These are phyloP conservation scores for Gastrolobium villosum DNA, from an alignment of 306 rosid species.

Conservation along the genomic window DNA sequence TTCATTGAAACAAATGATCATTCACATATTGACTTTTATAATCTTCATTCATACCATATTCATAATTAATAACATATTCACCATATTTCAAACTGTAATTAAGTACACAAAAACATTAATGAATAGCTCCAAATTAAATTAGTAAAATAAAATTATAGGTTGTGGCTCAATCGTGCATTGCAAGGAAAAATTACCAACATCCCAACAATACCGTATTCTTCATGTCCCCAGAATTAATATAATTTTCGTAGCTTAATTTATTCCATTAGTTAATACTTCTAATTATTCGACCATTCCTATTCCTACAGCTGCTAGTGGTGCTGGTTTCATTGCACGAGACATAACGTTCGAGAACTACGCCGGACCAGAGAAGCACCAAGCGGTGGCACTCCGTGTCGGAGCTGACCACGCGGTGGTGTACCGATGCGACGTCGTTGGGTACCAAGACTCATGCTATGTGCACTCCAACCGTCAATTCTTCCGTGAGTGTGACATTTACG, in stretches of 20 bases:
- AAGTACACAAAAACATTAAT: neutral
- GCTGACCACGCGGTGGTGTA: conserved; percentile 89
- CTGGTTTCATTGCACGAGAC: conserved; percentile 85
- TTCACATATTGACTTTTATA: conserved; percentile 40
- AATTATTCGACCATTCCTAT: neutral
- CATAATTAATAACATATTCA: neutral
- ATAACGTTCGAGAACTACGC: conserved; percentile 83
- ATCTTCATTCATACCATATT: conserved; percentile 10
- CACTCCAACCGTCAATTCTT: conserved; percentile 94
- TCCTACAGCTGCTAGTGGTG: conserved; percentile 80
- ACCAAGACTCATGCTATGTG: conserved; percentile 85
- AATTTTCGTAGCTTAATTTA: neutral
- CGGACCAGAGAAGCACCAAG: conserved; percentile 86
- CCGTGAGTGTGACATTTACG: conserved; percentile 77
- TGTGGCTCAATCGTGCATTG: conserved; percentile 26
- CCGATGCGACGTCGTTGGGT: conserved; percentile 67
- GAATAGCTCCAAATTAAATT: conserved; percentile 6
- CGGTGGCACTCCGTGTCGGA: conserved; percentile 92
- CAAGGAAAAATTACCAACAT: neutral
- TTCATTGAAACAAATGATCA: conserved; percentile 32
- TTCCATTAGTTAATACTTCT: neutral
- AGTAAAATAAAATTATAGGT: conserved; percentile 33
- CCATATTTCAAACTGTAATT: neutral
- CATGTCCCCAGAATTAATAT: neutral
- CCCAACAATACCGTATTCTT: conserved; percentile 1